These are phyloP conservation scores for Gynostemma pentaphyllum DNA, from an alignment of 306 rosid species.

Conservation along the genomic window DNA sequence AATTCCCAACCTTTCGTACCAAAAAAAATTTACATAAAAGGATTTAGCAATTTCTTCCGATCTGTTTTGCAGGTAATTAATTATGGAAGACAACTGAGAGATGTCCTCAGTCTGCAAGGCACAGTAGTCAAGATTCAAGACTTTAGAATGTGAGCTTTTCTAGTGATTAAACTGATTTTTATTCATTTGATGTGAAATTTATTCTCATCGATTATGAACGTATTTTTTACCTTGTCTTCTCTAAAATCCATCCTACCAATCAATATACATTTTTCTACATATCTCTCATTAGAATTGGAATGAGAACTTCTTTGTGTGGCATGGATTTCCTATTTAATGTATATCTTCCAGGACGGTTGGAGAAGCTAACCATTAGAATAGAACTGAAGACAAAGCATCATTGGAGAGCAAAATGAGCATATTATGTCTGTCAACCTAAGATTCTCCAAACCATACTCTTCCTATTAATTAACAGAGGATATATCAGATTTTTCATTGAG, in stretches of 20 bases:
- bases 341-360: neutral
- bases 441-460: neutral
- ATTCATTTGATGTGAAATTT: neutral
- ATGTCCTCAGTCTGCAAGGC: neutral
- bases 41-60: neutral
- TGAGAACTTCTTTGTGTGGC: neutral
- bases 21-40: neutral
- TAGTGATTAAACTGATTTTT: neutral
- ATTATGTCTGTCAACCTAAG: too few species aligned
- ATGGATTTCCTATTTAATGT: too few species aligned
- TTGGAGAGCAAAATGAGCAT: too few species aligned
- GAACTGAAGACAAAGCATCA: neutral
- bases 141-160: neutral
- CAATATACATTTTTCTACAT: neutral
- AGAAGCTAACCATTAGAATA: too few species aligned
- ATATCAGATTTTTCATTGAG: too few species aligned
- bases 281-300: neutral
- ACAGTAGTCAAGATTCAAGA: neutral
- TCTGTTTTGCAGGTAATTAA: slow-evolving; percentile 4
- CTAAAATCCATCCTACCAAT: neutral
- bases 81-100: neutral
- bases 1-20: neutral
- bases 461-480: neutral
- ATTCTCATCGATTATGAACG: neutral
- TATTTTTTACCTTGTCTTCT: neutral